Evolutionary conservation across 306 rosid genomes (phyloP).

Genomic region (Citrullus colocynthis): DNA sequence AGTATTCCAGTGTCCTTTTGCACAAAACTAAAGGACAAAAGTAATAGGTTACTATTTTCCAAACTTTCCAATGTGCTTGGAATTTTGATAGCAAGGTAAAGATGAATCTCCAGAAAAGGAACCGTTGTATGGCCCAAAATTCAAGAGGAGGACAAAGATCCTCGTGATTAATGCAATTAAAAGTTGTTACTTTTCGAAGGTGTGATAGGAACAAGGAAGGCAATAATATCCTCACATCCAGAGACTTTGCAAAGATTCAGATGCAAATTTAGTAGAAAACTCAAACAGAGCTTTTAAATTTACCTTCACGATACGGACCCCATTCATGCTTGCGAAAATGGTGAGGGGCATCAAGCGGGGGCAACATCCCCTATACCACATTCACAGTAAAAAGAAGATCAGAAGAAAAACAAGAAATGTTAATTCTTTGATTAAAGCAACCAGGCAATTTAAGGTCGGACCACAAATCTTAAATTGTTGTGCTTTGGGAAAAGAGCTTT

Average conservation of each 20-base stretch:
- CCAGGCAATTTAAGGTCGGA: conserved; percentile 15
- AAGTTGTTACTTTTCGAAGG: neutral
- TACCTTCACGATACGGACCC: conserved; percentile 85
- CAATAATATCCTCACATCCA: neutral
- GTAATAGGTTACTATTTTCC: neutral
- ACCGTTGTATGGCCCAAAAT: neutral
- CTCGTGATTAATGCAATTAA: neutral
- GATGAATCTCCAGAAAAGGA: neutral
- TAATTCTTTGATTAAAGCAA: conserved; percentile 4
- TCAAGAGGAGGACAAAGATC: neutral
- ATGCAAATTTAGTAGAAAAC: neutral
- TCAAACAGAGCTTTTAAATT: neutral
- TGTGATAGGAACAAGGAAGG: neutral
- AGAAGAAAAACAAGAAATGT: conserved; percentile 1
- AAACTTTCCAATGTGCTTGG: neutral
- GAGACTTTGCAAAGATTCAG: neutral
- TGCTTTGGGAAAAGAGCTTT: conserved; percentile 84
- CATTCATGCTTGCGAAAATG: conserved; percentile 96
- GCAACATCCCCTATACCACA: conserved; percentile 69
- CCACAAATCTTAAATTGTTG: conserved; percentile 79
- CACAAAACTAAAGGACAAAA: neutral
- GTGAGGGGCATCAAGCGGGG: conserved; percentile 97
- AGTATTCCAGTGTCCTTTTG: neutral
- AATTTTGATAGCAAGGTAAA: neutral
- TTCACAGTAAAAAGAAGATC: conserved; percentile 5